phyloP scores from a whole-genome alignment of 331 rosid species.

The Cydonia oblonga region DNA sequence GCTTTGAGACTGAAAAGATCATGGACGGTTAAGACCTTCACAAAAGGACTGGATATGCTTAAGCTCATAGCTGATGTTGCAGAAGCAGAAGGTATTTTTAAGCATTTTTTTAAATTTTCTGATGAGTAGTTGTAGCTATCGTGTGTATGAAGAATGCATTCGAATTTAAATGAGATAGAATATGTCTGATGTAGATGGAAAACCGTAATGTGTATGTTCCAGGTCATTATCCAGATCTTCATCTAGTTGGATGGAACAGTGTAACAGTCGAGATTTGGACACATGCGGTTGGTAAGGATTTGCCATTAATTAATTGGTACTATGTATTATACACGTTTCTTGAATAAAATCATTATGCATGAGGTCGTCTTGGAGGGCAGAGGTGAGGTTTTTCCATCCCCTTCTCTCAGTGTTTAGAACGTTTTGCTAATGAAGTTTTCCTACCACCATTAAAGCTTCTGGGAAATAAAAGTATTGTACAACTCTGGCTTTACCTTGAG shows the following conservation, averaged over 20 bases:
- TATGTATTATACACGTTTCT: neutral
- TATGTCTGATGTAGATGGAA: neutral
- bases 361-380: neutral
- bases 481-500: neutral
- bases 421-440: neutral
- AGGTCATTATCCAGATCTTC: conserved; percentile 97
- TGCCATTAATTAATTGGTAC: conserved; percentile 1
- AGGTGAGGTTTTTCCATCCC: neutral
- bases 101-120: conserved; percentile 2
- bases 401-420: neutral
- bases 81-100: conserved; percentile 55
- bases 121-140: neutral
- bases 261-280: conserved; percentile 81
- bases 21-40: conserved; percentile 70
- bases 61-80: conserved; percentile 62
- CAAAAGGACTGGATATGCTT: conserved; percentile 72
- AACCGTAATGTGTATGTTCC: conserved; percentile 10
- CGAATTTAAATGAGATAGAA: neutral
- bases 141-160: neutral
- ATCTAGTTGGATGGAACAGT: conserved; percentile 85
- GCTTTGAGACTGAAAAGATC: conserved; percentile 46
- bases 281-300: conserved; percentile 60
- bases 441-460: neutral
- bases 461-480: neutral
- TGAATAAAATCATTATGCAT: neutral